Evolutionary conservation across 164 flowering plant species (phyloP), one percentile per base, ranked within the genome.

Genomic region (Saururus chinensis): DNA sequence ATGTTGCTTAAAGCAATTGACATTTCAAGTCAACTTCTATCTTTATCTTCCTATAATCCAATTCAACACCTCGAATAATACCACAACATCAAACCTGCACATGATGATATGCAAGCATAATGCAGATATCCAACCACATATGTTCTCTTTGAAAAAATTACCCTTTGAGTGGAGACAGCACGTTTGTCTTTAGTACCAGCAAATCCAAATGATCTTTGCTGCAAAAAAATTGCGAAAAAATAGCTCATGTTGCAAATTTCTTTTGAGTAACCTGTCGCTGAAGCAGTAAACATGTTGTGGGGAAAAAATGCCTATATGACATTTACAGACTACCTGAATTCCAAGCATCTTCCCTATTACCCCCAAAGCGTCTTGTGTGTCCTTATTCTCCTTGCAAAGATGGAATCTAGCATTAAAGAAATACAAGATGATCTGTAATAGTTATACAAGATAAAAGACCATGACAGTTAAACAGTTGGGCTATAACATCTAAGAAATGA

Each of bases 121-220:
- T 30, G 37, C 37, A 30, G 37, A 30, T 30, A 30, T 30, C 4
- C 37, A 30, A 30, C 6, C 2, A 45, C 17, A 45, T 45, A 45
- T 45, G 14, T 17, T 0, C 2, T 2, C 11, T 3, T 45, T 45
- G 7, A 41, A 60, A 61, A 65, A 14, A 21, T 61, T 80, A 88
- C 99, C 84, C 84, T 80, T 74, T 93, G 99, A 66, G 97, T 88
- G 56, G 99, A 65, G 60, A 93, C 79, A 61, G 99, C 60, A 16
- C 99, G 96, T 77, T 90, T 93, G 61, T 93, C 99, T 68, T 93
- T 93, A 41, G 99, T 93, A 55, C 99, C 99, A 30, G 96, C 79
- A 80, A 90, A 88, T 40, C 99, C 99, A 82, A 93, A 87, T 60
- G 99, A 83, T 56, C 83, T 79, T 63, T 90, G 85, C 99, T 93